Percentiles rank a stretch among this genome's conserved stretches.
Evolutionary conservation across 2,329 filamentous ascomycete genomes (phyloP).

Genomic region (Fusarium poae): DNA sequence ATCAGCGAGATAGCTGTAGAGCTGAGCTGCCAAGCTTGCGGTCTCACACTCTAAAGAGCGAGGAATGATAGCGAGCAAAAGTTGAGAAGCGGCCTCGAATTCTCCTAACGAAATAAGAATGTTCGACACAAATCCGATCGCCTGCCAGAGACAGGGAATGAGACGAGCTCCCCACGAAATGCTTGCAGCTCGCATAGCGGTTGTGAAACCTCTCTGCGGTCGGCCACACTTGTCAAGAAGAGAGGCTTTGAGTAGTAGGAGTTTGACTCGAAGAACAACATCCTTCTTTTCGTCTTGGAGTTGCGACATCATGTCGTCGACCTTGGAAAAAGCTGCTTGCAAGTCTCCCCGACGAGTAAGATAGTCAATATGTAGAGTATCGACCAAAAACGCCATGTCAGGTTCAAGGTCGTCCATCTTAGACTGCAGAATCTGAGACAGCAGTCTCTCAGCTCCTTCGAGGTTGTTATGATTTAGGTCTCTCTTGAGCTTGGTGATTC

Average conservation of each 20-base stretch:
- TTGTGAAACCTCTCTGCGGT: constrained; percentile 80
- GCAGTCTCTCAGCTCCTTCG: constrained; percentile 63
- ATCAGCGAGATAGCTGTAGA: constrained; percentile 80
- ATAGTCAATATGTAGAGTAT: constrained; percentile 66
- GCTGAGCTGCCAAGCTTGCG: constrained; percentile 69
- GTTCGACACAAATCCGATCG: constrained; percentile 74
- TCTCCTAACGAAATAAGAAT: constrained; percentile 79
- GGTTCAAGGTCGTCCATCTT: constrained; percentile 65
- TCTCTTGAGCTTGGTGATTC: constrained; percentile 73
- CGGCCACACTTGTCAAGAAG: constrained; percentile 77
- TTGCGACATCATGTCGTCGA: constrained; percentile 60
- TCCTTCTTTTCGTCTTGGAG: constrained; percentile 63
- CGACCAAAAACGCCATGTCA: constrained; percentile 64
- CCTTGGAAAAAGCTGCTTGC: constrained; percentile 61
- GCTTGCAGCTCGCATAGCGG: constrained; percentile 80
- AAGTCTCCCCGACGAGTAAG: constrained; percentile 63
- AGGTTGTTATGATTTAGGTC: constrained; percentile 70
- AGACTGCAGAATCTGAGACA: constrained; percentile 66
- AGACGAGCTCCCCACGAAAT: constrained; percentile 78
- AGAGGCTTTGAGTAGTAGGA: constrained; percentile 79
- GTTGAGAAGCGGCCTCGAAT: constrained; percentile 73
- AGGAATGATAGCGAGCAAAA: constrained; percentile 79
- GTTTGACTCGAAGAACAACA: constrained; percentile 74
- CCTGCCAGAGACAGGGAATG: constrained; percentile 78
- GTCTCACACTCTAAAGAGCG: constrained; percentile 80